Evolutionary conservation across 2,329 filamentous ascomycete genomes (phyloP).

Genomic region (Blastomyces percursus): DNA sequence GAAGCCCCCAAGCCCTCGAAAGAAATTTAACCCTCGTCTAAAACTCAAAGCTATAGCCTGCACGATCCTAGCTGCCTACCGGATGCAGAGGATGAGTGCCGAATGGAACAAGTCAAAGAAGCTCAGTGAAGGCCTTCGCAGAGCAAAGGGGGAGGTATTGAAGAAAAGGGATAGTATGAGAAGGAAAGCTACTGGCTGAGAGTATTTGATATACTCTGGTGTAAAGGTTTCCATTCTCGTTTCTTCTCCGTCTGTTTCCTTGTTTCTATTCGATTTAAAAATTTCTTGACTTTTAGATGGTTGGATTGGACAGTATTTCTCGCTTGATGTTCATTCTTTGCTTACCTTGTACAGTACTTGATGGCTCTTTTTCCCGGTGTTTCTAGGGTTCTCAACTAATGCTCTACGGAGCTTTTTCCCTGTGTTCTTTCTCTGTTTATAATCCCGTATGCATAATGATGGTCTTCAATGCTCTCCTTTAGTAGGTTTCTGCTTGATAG

Average conservation of each 20-base stretch:
- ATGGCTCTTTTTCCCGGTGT: neutral
- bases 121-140: slow-evolving; percentile 34
- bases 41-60: slow-evolving; percentile 35
- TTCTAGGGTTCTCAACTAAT: neutral
- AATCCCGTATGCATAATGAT: neutral
- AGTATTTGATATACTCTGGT: neutral
- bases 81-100: slow-evolving; percentile 36
- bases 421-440: neutral
- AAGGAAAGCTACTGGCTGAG: slow-evolving; percentile 3
- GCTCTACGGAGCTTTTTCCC: neutral
- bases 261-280: neutral
- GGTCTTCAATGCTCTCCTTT: neutral
- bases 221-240: neutral
- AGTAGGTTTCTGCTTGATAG: neutral
- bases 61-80: slow-evolving; percentile 34
- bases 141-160: slow-evolving; percentile 32
- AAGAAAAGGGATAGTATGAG: slow-evolving; percentile 26
- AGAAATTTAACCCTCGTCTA: slow-evolving; percentile 25
- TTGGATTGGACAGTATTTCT: slow-evolving; percentile 2
- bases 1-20: slow-evolving; percentile 29
- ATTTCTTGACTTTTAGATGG: slow-evolving; percentile 14
- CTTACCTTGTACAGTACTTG: neutral
- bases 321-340: neutral
- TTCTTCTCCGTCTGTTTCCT: neutral
- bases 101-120: slow-evolving; percentile 37